Evolutionary conservation across 345 rosid genomes (phyloP), one percentile per base, ranked within the genome.

Genomic region (Pistacia integerrima): DNA sequence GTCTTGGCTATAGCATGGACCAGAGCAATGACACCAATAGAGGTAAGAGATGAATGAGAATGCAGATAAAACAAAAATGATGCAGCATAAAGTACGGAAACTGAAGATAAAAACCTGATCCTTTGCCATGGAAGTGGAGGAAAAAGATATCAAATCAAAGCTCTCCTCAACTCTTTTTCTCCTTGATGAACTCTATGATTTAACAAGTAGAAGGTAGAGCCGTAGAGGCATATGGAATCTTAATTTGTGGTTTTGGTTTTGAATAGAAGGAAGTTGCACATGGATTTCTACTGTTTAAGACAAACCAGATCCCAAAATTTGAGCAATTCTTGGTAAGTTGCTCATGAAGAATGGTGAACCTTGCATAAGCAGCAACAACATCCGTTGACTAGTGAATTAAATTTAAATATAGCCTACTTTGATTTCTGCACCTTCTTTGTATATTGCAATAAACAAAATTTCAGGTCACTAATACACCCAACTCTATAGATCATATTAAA

Each of bases 31-130:
- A 61, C 82, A 85, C 86, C 86, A 79, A 41, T 81, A 85, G 75
- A 94, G 83, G 73, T 88, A 84, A 35, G 92, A 88, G 65, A 87
- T 63, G 79, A 87, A 85, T 20, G 94, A 86, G 77, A 87, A 78
- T 36, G 88, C 80, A 41, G 90, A 87, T 18, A 92, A 74, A 74
- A 87, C 44, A 60, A 86, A 69, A 38, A 83, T 22, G 55, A 81
- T 38, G 82, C 77, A 88, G 82, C 90, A 81, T 62, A 93, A 79
- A 80, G 79, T 74, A 12, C 89, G 92, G 70, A 89, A 88, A 60
- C 84, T 80, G 64, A 86, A 85, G 79, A 85, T 49, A 38, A 14
- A n/a, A 72, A 70, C 72, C 55, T 61, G 86, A 68, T 85, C 86
- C 73, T 79, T 89, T 28, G 87, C 94, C 97, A 92, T 88, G 68